Base-by-base conservation (phyloP, 2,329 filamentous ascomycete genomes). In the Metarhizium sp. region DNA sequence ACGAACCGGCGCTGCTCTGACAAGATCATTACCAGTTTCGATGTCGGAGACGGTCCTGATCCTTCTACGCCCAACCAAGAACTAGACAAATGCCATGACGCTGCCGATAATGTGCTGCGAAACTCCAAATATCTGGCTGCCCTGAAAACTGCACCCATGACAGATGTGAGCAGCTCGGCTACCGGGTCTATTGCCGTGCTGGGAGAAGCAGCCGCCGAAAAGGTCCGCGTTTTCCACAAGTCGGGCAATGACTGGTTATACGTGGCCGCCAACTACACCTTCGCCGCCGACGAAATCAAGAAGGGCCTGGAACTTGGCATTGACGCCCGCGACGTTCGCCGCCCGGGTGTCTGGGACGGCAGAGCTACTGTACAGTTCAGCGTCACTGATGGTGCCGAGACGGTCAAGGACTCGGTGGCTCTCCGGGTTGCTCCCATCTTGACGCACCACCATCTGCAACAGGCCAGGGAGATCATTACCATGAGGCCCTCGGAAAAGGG, bases 401-500 rank as follows among this genome's bases (percentile, higher is more conserved):
- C 45, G 3, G 53, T 55, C 2, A 60, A 58, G 0, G 68, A 70
- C 49, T 58, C 49, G 0, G 69, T 73, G 2, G 59, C 58, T 5
- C 58, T 75, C 2, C 67, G 65, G 4, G 63, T 72, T 6, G 70
- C 72, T 1, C 71, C 72, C 0, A 62, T 74, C 1, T 59, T 74
- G 8, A 66, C 64, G 2, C 71, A 75, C 45, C 69, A 73, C 54
- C 71, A 73, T 53, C 54, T 65, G 4, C 68, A 75, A 55, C 46
- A 25, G 4, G 63, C 64, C 0, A 51, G 66, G 11, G 55, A 61
- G 3, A 55, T 73, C 1, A 42, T 74, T 16, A 61, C 61, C 11
- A 61, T 58, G 11, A 18, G 14, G 51, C 45, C 2, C 56, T 52
- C 18, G 55, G 40, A 10, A 36, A 57, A 6, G 59, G 63, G 0